phyloP scores from a whole-genome alignment of 2,329 filamentous ascomycete genomes.

The Dactylellina parvicollis region DNA sequence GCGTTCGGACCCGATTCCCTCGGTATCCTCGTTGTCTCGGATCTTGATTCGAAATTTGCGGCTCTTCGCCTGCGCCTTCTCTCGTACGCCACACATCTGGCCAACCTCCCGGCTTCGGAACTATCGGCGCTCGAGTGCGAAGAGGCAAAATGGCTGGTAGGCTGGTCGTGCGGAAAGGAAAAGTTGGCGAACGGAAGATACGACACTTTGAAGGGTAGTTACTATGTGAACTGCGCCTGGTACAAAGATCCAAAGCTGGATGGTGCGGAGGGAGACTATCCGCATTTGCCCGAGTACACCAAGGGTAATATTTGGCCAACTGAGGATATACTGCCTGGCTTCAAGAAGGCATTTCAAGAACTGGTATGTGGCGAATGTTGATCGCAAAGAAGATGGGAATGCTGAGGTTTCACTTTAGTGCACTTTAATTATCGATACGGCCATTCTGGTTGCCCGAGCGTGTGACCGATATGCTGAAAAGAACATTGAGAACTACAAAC shows the following conservation, averaged over 20 bases:
- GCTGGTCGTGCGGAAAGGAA: constrained; percentile 77
- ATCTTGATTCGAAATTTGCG: constrained; percentile 77
- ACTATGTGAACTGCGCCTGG: constrained; percentile 84
- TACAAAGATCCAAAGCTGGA: constrained; percentile 73
- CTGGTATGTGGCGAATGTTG: constrained; percentile 63
- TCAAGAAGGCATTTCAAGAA: constrained; percentile 75
- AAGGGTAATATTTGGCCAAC: constrained; percentile 89
- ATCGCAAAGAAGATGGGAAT: too few species aligned
- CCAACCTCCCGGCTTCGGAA: constrained; percentile 76
- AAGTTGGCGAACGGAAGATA: constrained; percentile 79
- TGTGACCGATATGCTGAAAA: constrained; percentile 85
- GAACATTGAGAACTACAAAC: constrained; percentile 79
- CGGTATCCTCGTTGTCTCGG: constrained; percentile 92
- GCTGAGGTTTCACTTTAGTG: constrained; percentile 65
- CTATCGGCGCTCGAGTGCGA: constrained; percentile 69
- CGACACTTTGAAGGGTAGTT: constrained; percentile 83
- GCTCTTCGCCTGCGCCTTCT: constrained; percentile 78
- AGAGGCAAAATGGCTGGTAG: constrained; percentile 66
- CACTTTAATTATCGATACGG: constrained; percentile 85
- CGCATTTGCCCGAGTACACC: constrained; percentile 86
- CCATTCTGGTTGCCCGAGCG: constrained; percentile 85
- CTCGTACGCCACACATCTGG: constrained; percentile 88
- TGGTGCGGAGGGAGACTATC: constrained; percentile 68
- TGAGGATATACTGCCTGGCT: constrained; percentile 75
- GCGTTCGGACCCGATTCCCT: constrained; percentile 92